Conservation (phyloP, 345 rosid genomes). For the Arabidopsis thaliana region DNA sequence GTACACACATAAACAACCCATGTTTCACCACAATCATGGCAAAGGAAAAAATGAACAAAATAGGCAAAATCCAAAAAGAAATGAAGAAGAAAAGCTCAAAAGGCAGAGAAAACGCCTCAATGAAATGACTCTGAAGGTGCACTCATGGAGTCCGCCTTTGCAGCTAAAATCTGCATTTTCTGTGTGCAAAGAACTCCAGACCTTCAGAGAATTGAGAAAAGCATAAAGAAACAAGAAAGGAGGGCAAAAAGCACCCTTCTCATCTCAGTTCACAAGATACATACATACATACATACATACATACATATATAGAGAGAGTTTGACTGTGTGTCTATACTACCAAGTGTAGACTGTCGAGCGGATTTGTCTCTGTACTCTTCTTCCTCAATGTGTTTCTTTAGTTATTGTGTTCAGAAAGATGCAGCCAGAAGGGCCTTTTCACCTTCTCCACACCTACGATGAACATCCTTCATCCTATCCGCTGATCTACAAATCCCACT, state of each 20-base stretch:
- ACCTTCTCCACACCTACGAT: constrained; percentile 90
- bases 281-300: constrained; percentile 37
- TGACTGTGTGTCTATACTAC: constrained; percentile 40
- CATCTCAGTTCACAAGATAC: constrained; percentile 41
- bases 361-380: constrained; percentile 38
- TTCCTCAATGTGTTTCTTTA: constrained; percentile 23
- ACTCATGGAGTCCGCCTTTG: constrained; percentile 20
- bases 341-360: background rate
- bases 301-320: constrained; percentile 27
- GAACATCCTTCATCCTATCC: constrained; percentile 88
- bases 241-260: constrained; percentile 44
- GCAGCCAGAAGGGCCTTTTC: constrained; percentile 75
- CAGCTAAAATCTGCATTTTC: constrained; percentile 13
- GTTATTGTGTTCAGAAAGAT: constrained; percentile 50
- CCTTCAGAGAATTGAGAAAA: constrained; percentile 13
- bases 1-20: constrained; percentile 11
- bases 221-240: constrained; percentile 34
- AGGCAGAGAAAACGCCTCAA: constrained; percentile 33
- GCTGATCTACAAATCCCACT: constrained; percentile 89
- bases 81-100: constrained; percentile 15
- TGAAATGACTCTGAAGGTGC: constrained; percentile 23
- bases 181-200: constrained; percentile 29
- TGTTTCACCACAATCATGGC: constrained; percentile 14
- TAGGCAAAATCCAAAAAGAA: background rate
- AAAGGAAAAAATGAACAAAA: constrained; percentile 2